Conservation (phyloP, 179 eudicot species). For the Spinacia oleracea region DNA sequence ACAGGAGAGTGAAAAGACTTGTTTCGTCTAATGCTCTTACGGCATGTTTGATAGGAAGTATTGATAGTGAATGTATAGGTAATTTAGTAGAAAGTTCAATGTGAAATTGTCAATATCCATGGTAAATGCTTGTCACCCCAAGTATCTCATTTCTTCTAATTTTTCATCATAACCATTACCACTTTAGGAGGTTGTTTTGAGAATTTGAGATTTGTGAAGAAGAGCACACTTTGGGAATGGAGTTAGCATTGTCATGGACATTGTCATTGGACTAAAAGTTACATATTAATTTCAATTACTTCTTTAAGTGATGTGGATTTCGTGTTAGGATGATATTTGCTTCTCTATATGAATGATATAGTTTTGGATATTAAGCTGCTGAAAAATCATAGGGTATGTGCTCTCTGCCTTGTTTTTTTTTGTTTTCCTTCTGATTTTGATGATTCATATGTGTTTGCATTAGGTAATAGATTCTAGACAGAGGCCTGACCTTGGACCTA, state of each 20-base stretch:
- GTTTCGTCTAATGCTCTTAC: not conserved
- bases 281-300: too few species aligned
- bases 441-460: not conserved
- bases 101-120: not conserved
- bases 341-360: too few species aligned
- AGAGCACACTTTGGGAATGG: not conserved
- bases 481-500: not conserved
- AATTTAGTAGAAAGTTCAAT: not conserved
- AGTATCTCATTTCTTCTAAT: not conserved
- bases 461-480: not conserved
- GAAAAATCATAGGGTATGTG: not conserved
- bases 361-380: not conserved
- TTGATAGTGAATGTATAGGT: not conserved
- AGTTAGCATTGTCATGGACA: too few species aligned
- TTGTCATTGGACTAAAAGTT: too few species aligned
- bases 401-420: not conserved
- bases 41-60: not conserved
- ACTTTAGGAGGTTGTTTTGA: not conserved
- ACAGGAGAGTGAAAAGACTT: too few species aligned
- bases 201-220: not conserved
- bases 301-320: not conserved
- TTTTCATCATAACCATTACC: not conserved
- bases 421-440: not conserved
- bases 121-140: not conserved
- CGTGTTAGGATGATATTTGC: not conserved